Percentiles rank a stretch among this genome's conserved stretches.
phyloP scores from a whole-genome alignment of 2,329 filamentous ascomycete species.

The Fusarium temperatum region DNA sequence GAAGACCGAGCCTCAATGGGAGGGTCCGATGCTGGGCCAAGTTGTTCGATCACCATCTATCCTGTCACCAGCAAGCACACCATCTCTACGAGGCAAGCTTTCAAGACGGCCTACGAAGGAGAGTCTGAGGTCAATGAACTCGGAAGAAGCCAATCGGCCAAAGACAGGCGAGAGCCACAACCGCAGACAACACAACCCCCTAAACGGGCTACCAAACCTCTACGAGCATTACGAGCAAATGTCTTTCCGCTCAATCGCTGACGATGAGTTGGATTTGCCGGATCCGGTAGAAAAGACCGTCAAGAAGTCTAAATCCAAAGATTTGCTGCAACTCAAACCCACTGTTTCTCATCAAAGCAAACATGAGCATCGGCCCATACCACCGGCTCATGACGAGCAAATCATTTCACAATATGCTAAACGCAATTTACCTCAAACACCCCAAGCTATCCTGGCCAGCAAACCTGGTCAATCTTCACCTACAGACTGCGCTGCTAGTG shows the following conservation, averaged over 20 bases:
- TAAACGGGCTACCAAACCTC: constrained; percentile 57
- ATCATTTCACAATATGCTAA: constrained; percentile 41
- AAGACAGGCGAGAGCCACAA: constrained; percentile 42
- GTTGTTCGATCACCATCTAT: constrained; percentile 55
- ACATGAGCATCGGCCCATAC: constrained; percentile 19
- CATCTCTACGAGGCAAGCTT: constrained; percentile 42
- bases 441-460: constrained; percentile 28
- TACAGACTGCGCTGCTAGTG: constrained; percentile 58
- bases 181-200: constrained; percentile 37
- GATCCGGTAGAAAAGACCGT: constrained; percentile 21
- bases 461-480: constrained; percentile 44
- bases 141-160: constrained; percentile 36
- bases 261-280: constrained; percentile 29
- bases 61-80: constrained; percentile 49
- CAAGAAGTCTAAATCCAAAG: constrained; percentile 17
- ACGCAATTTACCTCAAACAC: constrained; percentile 37
- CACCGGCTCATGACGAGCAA: constrained; percentile 30
- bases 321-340: constrained; percentile 22
- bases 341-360: constrained; percentile 17
- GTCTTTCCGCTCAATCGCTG: constrained; percentile 57
- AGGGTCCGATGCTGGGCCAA: constrained; percentile 48
- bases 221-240: constrained; percentile 69
- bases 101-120: constrained; percentile 51
- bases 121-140: constrained; percentile 41
- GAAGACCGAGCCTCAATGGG: constrained; percentile 46